A percentile compares a stretch with the other conserved stretches of the same genome.
Conservation (phyloP, 2,329 filamentous ascomycete genomes). For the Mollisiaceae sp. region DNA sequence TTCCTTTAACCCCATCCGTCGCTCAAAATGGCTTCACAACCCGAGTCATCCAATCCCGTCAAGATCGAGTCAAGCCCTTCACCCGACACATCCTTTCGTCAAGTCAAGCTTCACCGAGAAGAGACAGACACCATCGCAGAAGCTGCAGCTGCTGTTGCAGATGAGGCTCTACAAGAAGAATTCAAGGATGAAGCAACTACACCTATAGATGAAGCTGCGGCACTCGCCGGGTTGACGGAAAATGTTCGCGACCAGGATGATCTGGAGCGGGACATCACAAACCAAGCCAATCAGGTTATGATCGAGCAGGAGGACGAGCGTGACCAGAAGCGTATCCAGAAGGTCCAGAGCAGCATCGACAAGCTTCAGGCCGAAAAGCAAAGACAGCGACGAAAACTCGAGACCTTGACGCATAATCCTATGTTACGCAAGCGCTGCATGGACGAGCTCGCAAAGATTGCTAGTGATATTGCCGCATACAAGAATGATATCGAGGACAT, state of each 20-base stretch:
- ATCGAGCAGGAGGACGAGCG: conserved; percentile 67
- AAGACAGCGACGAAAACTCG: conserved; percentile 60
- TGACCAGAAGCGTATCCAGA: conserved; percentile 66
- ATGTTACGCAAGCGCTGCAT: conserved; percentile 51
- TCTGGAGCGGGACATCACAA: conserved; percentile 82
- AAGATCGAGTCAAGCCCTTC: conserved; percentile 17
- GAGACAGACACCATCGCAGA: conserved; percentile 35
- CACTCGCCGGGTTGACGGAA: conserved; percentile 65
- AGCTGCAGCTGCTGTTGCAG: conserved; percentile 31
- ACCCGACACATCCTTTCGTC: conserved; percentile 3
- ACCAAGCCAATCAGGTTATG: conserved; percentile 63
- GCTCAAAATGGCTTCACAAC: conserved; percentile 3
- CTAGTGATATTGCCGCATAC: conserved; percentile 49
- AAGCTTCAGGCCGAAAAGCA: conserved; percentile 71
- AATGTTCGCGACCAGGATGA: conserved; percentile 86
- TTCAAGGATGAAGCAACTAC: conserved; percentile 13
- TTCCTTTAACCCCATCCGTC: not conserved
- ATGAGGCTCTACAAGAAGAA: conserved; percentile 27
- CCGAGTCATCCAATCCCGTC: conserved; percentile 1
- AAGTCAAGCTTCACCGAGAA: conserved; percentile 29
- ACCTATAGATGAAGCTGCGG: conserved; percentile 39
- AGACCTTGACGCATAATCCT: conserved; percentile 56
- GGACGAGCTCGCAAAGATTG: conserved; percentile 42
- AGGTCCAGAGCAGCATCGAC: conserved; percentile 56
- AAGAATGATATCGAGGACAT: conserved; percentile 81